Percentiles rank a stretch among this genome's conserved stretches.
Conservation (phyloP, 805 yeast genomes). For the Candida railenensis region DNA sequence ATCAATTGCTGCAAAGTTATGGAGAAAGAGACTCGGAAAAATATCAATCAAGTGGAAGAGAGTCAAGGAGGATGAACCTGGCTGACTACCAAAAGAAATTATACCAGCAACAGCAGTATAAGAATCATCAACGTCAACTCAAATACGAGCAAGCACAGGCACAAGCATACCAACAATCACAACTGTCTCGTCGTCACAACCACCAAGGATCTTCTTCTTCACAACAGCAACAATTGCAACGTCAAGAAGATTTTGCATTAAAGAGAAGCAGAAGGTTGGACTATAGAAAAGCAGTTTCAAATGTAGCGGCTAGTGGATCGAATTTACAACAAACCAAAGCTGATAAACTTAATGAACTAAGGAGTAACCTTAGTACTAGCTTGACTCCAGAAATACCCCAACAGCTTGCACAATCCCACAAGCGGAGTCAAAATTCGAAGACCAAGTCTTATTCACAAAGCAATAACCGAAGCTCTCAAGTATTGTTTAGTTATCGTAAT, state of each 20-base stretch:
- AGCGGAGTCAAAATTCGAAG: constrained; percentile 6
- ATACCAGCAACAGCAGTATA: neutral
- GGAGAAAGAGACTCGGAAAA: neutral
- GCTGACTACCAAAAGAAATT: neutral
- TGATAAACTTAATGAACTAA: constrained; percentile 18
- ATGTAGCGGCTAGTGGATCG: constrained; percentile 17
- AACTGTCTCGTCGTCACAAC: constrained; percentile 1
- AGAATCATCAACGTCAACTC: neutral
- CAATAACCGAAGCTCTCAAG: constrained; percentile 30
- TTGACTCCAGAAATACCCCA: constrained; percentile 11
- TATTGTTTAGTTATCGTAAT: constrained; percentile 34
- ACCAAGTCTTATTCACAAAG: constrained; percentile 6
- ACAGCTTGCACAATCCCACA: constrained; percentile 13
- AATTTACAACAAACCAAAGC: constrained; percentile 22
- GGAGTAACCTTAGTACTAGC: constrained; percentile 14
- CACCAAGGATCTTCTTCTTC: constrained; percentile 1
- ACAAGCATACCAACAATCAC: constrained; percentile 1
- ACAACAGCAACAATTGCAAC: neutral
- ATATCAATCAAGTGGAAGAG: neutral
- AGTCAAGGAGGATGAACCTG: neutral
- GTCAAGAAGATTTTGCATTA: constrained; percentile 25
- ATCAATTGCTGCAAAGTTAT: neutral
- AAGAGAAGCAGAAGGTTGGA: constrained; percentile 40
- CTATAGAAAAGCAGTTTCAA: constrained; percentile 29
- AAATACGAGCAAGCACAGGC: neutral